phyloP scores from a whole-genome alignment of 2,329 filamentous ascomycete species.

The Alternaria triticina region DNA sequence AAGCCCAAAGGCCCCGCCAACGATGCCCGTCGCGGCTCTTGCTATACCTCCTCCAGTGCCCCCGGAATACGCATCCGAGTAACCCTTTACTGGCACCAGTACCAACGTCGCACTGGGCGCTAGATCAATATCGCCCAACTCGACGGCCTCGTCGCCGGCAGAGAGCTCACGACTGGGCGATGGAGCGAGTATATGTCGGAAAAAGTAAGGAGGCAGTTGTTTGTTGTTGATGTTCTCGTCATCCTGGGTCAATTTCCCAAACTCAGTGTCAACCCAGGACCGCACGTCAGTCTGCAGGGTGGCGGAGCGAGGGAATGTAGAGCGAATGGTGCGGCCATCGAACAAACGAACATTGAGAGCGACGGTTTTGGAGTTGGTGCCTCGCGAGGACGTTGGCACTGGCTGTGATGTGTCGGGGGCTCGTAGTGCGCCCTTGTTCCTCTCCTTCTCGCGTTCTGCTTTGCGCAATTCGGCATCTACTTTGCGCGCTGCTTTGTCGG shows the following conservation, averaged over 20 bases:
- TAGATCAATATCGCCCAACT: conserved; percentile 73
- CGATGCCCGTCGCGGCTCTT: conserved; percentile 39
- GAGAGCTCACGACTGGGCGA: conserved; percentile 76
- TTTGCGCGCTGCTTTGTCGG: conserved; percentile 74
- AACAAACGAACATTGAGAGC: conserved; percentile 79
- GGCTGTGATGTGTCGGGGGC: conserved; percentile 3
- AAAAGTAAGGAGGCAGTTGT: conserved; percentile 69
- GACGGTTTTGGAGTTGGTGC: conserved; percentile 40
- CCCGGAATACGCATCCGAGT: conserved; percentile 63
- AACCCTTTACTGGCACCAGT: conserved; percentile 72
- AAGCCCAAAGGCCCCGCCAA: conserved; percentile 43
- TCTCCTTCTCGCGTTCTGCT: conserved; percentile 41
- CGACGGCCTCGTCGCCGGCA: conserved; percentile 73
- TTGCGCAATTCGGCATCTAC: conserved; percentile 43
- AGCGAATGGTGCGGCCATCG: conserved; percentile 80
- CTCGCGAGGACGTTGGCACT: conserved; percentile 27
- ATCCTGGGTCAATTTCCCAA: conserved; percentile 28
- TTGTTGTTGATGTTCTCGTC: conserved; percentile 30
- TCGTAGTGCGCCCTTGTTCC: conserved; percentile 7
- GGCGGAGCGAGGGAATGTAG: conserved; percentile 69
- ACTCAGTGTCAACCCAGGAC: conserved; percentile 70
- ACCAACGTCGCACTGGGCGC: conserved; percentile 83
- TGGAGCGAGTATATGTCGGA: conserved; percentile 83
- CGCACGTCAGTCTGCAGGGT: conserved; percentile 73
- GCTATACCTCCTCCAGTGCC: conserved; percentile 38